These are phyloP conservation scores for Paecilomyces variotii DNA, from an alignment of 2,329 filamentous ascomycete genomes.

Conservation along the genomic window DNA sequence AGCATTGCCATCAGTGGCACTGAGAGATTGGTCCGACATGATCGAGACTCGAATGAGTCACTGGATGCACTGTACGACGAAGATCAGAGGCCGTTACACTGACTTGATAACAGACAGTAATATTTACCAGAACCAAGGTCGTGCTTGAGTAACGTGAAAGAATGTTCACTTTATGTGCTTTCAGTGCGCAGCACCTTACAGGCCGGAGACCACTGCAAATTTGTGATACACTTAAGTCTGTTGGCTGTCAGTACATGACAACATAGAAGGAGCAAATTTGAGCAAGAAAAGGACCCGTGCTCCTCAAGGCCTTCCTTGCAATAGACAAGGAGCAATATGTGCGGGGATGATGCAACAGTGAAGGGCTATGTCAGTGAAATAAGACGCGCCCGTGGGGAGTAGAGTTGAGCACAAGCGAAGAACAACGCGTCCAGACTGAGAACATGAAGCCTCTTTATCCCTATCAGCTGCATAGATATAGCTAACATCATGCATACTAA, in stretches of 20 bases:
- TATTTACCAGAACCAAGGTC: neutral
- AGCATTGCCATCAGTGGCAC: conserved; percentile 22
- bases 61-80: neutral
- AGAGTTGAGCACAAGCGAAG: neutral
- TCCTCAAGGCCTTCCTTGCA: neutral
- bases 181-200: neutral
- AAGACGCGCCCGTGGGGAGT: neutral
- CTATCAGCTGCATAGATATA: neutral
- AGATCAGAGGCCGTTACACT: neutral
- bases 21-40: conserved; percentile 34
- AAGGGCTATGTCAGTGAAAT: neutral
- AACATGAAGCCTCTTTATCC: neutral
- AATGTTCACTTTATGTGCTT: neutral
- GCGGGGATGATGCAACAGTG: neutral
- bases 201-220: neutral
- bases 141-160: neutral
- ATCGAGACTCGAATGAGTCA: conserved; percentile 2
- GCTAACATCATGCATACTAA: neutral
- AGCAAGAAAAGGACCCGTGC: neutral
- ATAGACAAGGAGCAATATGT: neutral
- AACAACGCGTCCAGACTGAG: neutral
- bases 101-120: neutral
- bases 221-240: neutral
- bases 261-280: neutral
- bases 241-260: neutral